Evolutionary conservation across 176 grass and related monocot genomes (phyloP), one percentile per base, ranked within the genome.

Genomic region (Raddia guianensis): DNA sequence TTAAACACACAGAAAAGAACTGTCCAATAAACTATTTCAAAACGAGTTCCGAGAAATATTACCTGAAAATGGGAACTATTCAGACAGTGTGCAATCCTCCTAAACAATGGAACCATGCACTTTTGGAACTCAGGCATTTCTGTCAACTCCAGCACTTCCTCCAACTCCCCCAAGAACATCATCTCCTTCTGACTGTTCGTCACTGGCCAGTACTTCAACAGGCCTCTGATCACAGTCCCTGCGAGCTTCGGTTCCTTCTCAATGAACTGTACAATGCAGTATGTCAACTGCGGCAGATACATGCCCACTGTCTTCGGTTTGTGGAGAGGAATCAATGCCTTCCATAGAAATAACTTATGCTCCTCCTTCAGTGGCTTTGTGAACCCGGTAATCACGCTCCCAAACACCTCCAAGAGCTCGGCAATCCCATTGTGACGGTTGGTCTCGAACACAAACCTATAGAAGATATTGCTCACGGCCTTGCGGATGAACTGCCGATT

Each of bases 61-160:
- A 97, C 93, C 93, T 97, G 93, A 72, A 97, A 97, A 91, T 97
- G 93, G 53, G 93, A 93, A 73, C 93, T 93, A 66, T 97, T 97
- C 18, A 97, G 90, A 63, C 93, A 97, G 27, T 81, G 88, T 0
- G 87, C 86, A 78, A 97, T 87, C 77, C 88, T 85, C 57, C 90
- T 80, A 55, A 97, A 97, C 68, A 97, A 82, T 3, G 93, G 90
- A 80, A 89, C 86, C 58, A 82, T 90, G 55, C 93, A 97, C 76
- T 97, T 97, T 63, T 93, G 87, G 81, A 97, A 97, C 34, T 97
- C 93, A 10, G 74, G 50, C 86, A 89, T 87, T 72, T 97, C 89
- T 64, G 90, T 97, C 12, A 92, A 66, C 65, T 97, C 93, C 64
- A 97, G 79, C 71, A 97, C 93, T 69, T 97, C 93, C 68, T 97